phyloP scores from a whole-genome alignment of 257 asterid species.

The Solanum infundibuliforme region DNA sequence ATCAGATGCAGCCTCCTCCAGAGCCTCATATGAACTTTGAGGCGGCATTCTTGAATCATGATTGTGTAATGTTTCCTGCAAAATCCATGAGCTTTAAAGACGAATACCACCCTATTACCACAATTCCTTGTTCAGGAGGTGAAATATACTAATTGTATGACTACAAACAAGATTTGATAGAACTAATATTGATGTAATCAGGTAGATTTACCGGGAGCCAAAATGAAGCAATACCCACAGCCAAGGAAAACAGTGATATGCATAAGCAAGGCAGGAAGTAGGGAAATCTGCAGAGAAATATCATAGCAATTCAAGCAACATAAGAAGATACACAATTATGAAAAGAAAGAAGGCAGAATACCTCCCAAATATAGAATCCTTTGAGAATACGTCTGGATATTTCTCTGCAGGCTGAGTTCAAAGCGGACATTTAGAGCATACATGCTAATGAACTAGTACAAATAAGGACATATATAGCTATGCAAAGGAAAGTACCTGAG shows the following conservation, averaged over 20 bases:
- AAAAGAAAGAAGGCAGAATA: neutral
- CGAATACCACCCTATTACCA: neutral
- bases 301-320: neutral
- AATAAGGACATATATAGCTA: neutral
- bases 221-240: neutral
- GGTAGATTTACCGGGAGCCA: slow-evolving; percentile 4
- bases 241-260: neutral
- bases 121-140: neutral
- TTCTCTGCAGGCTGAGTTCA: neutral
- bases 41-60: neutral
- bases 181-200: neutral
- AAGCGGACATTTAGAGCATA: neutral
- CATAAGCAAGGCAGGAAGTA: slow-evolving; percentile 1
- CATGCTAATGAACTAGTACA: neutral
- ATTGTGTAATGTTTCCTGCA: slow-evolving; percentile 6
- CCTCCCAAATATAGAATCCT: neutral
- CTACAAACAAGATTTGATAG: neutral
- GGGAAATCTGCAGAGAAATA: neutral
- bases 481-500: slow-evolving; percentile 36
- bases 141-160: too few relatives aligned
- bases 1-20: neutral
- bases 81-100: neutral
- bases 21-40: neutral
- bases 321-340: neutral
- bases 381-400: neutral